A percentile compares a stretch with the other conserved stretches of the same genome.
Evolutionary conservation across 73 alveolate genomes (phyloP).

Genomic region (Paramecium primaurelia): DNA sequence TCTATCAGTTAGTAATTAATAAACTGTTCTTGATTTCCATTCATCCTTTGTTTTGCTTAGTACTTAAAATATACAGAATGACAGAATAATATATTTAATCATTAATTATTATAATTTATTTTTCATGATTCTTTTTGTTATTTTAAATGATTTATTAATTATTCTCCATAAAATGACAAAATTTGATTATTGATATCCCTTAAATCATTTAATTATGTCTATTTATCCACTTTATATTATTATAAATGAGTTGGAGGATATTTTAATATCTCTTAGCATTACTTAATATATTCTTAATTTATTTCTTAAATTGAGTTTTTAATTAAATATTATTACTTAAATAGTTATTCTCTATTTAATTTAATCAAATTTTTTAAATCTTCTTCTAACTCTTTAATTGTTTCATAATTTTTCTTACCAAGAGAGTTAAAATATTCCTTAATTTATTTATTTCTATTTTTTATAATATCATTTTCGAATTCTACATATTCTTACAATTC

Average conservation of each 20-base stretch:
- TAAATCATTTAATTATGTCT: neutral
- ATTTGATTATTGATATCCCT: neutral
- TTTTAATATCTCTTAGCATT: neutral
- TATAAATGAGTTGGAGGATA: neutral
- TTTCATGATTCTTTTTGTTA: neutral
- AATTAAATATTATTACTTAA: neutral
- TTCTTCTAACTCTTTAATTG: neutral
- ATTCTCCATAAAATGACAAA: neutral
- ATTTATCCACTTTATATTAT: neutral
- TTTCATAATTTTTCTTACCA: neutral
- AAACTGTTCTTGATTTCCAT: conserved; percentile 91
- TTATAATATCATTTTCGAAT: neutral
- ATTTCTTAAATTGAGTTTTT: neutral
- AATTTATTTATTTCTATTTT: neutral
- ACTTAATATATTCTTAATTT: neutral
- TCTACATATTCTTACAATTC: neutral
- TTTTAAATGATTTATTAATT: neutral
- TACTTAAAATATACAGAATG: neutral
- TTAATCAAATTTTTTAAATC: neutral
- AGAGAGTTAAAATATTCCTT: neutral
- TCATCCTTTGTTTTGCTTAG: conserved; percentile 64
- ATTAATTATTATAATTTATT: neutral
- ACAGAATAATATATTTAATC: neutral
- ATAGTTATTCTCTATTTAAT: neutral
- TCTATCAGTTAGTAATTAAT: conserved; percentile 91